phyloP scores from a whole-genome alignment of 495 filamentous ascomycete genomes.

The Penicillium desertorum region DNA sequence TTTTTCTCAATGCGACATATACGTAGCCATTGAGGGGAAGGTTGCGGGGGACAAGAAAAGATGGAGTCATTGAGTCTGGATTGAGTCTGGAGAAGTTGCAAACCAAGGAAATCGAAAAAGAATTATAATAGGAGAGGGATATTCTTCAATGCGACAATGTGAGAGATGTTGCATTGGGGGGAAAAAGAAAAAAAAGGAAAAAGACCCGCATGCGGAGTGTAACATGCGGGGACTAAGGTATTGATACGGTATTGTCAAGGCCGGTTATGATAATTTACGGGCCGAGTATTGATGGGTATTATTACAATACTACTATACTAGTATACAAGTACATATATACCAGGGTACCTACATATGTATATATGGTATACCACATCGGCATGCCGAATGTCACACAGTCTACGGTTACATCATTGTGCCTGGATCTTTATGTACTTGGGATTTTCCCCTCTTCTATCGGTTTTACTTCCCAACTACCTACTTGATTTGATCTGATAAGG shows the following conservation, averaged over 20 bases:
- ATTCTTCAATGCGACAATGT: background rate
- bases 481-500: background rate
- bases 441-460: background rate
- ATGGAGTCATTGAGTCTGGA: constrained; percentile 9
- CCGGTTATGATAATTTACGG: background rate
- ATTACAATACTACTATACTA: background rate
- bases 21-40: background rate
- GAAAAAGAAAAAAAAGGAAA: background rate
- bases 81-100: background rate
- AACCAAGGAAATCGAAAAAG: background rate
- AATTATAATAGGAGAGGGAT: background rate
- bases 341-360: background rate
- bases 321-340: background rate
- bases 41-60: constrained; percentile 1
- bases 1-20: constrained; percentile 13
- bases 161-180: constrained; percentile 7
- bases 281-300: background rate
- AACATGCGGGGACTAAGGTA: constrained; percentile 1
- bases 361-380: constrained; percentile 26
- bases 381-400: constrained; percentile 30
- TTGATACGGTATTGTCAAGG: background rate
- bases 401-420: constrained; percentile 30
- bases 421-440: constrained; percentile 13
- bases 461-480: background rate
- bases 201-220: constrained; percentile 12